These are phyloP conservation scores for Stevia rebaudiana DNA, from an alignment of 140 eudicot genomes.

Conservation along the genomic window DNA sequence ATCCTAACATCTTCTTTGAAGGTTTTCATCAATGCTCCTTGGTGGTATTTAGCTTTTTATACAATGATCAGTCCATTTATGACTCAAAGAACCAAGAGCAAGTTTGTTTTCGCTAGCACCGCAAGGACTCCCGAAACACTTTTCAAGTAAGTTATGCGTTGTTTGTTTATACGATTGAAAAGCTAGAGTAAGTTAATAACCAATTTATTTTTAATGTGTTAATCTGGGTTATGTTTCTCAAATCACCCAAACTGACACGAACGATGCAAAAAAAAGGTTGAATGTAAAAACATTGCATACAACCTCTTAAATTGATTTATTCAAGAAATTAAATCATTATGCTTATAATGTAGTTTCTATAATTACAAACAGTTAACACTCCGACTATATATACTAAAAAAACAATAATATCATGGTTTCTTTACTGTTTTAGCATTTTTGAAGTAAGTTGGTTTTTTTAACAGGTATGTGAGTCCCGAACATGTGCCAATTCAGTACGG, in stretches of 20 bases:
- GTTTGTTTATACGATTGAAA: neutral
- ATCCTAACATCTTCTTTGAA: constrained; percentile 14
- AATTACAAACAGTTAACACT: neutral
- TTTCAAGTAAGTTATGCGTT: constrained; percentile 40
- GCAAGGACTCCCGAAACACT: constrained; percentile 56
- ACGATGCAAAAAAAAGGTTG: no score
- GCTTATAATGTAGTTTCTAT: neutral
- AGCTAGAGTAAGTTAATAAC: no score
- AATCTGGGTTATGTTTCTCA: neutral
- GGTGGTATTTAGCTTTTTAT: constrained; percentile 47
- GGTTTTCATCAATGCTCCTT: constrained; percentile 45
- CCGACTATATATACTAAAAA: neutral
- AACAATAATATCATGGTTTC: neutral
- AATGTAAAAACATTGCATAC: neutral
- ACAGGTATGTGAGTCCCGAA: constrained; percentile 74
- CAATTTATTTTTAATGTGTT: neutral
- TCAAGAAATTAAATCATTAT: neutral
- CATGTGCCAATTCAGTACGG: constrained; percentile 88
- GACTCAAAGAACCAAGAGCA: constrained; percentile 65
- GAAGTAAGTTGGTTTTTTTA: constrained; percentile 8
- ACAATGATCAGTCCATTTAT: constrained; percentile 38
- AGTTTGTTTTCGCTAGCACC: constrained; percentile 56
- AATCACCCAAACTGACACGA: neutral
- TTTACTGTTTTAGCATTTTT: neutral
- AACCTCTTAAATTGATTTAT: neutral